Evolutionary conservation across 257 asterid genomes (phyloP), one percentile per base, ranked within the genome.

Genomic region (Capsicum baccatum): DNA sequence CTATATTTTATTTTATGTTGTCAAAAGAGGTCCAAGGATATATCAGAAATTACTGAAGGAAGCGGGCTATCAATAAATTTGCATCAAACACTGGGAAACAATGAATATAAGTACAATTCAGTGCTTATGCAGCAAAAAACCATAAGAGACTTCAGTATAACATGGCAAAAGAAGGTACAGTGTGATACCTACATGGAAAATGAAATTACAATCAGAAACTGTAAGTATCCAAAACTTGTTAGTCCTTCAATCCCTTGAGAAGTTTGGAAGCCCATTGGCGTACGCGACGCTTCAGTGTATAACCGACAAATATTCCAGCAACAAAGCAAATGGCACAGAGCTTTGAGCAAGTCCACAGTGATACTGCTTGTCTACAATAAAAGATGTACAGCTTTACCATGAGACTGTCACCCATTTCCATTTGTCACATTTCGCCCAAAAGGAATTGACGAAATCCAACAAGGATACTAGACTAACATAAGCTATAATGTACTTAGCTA

Each of bases 261-360:
- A 95, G 85, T 79, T 68, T 93, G 48, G 96, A 89, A 35, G 95
- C 97, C 98, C 98, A 94, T 26, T 92, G 91, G 47, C 89, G 89
- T 63, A 95, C 98, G 33, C 94, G 94, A 74, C 89, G 86, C 90
- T 95, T 95, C 91, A 95, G 89, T 6, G 97, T 92, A 89, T 91
- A 95, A 76, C 99, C 99, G 52, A 86, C 91, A 79, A 94, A 13
- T 58, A 92, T 79, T 85, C 99, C 99, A 84, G 95, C 97, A 88
- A 95, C 89, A 88, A 95, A 95, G 91, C 86, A 94, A 66, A 89
- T 21, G 55, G 93, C 92, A 84, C 98, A 90, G 48, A 95, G 91
- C 94, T 95, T 94, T 70, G 99, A 90, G 90, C 97, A 93, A 64
- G 94, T 90, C 97, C 91, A 88, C 37, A 91, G 84, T 8, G 98